A percentile compares a stretch with the other conserved stretches of the same genome.
Evolutionary conservation across 345 rosid genomes (phyloP).

Genomic region (Sisymbrium irio): DNA sequence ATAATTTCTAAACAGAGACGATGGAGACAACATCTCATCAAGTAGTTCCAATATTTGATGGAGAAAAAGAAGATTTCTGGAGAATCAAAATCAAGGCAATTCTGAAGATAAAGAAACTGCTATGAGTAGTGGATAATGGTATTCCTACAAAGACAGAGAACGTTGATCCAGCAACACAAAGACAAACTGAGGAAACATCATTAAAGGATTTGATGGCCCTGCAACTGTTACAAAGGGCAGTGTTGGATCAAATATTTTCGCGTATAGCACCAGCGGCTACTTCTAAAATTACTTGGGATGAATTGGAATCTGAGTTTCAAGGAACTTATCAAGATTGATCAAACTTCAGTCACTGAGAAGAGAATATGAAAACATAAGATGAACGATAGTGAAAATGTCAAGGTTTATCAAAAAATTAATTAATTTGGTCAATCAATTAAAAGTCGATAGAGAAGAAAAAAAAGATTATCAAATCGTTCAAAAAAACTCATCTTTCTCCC

Average conservation of each 20-base stretch:
- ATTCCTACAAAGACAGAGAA: neutral
- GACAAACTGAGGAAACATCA: neutral
- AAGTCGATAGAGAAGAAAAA: neutral
- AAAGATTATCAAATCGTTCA: neutral
- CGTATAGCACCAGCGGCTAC: neutral
- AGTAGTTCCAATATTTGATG: neutral
- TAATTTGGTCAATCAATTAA: neutral
- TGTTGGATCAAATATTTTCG: neutral
- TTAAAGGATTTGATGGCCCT: neutral
- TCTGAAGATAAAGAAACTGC: neutral
- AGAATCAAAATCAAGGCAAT: neutral
- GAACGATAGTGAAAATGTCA: neutral
- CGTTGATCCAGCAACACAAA: neutral
- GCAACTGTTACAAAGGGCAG: neutral
- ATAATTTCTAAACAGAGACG: neutral
- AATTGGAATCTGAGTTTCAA: neutral
- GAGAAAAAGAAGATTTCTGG: neutral
- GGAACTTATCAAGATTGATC: neutral
- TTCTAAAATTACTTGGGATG: neutral
- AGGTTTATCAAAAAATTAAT: neutral
- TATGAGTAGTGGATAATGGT: neutral
- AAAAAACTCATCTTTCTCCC: neutral
- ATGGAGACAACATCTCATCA: neutral
- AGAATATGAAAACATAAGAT: neutral
- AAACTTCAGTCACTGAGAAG: neutral